These are phyloP conservation scores for Candida loeiensis DNA, from an alignment of 805 yeast species.

Conservation along the genomic window DNA sequence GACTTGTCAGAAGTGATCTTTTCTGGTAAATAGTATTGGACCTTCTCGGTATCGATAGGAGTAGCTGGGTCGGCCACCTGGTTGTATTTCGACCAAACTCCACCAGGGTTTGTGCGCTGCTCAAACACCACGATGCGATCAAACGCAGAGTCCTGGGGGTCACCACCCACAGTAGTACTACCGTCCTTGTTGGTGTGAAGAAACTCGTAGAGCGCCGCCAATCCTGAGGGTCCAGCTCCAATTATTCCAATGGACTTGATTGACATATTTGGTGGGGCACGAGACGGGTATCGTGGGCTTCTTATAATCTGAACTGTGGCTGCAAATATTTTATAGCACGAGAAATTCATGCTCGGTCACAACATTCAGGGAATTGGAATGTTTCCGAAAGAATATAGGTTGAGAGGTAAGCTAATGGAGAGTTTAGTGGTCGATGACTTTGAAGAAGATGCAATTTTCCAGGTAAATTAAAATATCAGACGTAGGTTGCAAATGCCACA, in stretches of 20 bases:
- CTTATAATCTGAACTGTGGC: slow-evolving; percentile 6
- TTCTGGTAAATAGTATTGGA: slow-evolving; percentile 34
- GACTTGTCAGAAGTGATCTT: slow-evolving; percentile 22
- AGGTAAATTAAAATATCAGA: too few species aligned
- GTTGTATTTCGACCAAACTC: slow-evolving; percentile 37
- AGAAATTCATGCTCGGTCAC: too few species aligned
- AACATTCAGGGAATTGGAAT: too few species aligned
- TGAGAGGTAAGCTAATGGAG: too few species aligned
- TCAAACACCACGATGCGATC: slow-evolving; percentile 42
- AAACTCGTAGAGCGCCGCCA: slow-evolving; percentile 31
- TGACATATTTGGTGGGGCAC: slow-evolving; percentile 1
- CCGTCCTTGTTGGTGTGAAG: slow-evolving; percentile 28
- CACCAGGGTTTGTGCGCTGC: slow-evolving; percentile 42
- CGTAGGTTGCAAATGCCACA: too few species aligned
- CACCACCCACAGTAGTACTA: slow-evolving; percentile 14
- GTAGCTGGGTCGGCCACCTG: slow-evolving; percentile 18
- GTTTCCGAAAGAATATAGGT: too few species aligned
- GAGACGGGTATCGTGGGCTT: too few species aligned
- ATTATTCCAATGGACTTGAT: slow-evolving; percentile 53
- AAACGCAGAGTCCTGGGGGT: slow-evolving; percentile 22
- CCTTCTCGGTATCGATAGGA: slow-evolving; percentile 27
- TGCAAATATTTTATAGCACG: slow-evolving; percentile 4
- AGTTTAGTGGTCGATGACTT: too few species aligned
- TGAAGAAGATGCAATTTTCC: too few species aligned
- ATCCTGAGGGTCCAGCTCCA: slow-evolving; percentile 75